phyloP scores from a whole-genome alignment of 2,329 filamentous ascomycete species.

The Tetracladium maxilliforme region DNA sequence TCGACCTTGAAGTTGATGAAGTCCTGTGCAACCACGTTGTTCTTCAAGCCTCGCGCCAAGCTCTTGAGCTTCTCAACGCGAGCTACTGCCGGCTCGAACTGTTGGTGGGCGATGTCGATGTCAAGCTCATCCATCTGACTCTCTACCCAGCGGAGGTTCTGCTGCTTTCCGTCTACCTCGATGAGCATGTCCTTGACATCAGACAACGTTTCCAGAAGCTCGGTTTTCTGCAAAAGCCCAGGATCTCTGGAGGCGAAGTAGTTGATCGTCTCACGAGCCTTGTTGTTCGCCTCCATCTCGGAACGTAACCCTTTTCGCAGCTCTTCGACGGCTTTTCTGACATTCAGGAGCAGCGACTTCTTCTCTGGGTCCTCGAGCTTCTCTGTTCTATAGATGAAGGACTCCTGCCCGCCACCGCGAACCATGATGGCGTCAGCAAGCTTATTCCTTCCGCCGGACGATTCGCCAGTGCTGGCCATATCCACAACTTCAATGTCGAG shows the following conservation, averaged over 20 bases:
- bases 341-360: slow-evolving; percentile 66
- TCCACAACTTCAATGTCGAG: slow-evolving; percentile 89
- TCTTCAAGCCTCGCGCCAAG: slow-evolving; percentile 66
- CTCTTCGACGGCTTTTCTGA: slow-evolving; percentile 86
- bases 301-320: slow-evolving; percentile 72
- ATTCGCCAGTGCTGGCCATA: slow-evolving; percentile 53
- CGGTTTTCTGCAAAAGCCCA: slow-evolving; percentile 62
- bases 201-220: slow-evolving; percentile 64
- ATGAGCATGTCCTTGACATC: slow-evolving; percentile 79
- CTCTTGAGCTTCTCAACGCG: slow-evolving; percentile 75
- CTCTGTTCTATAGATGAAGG: slow-evolving; percentile 87
- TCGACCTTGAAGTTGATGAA: slow-evolving; percentile 87
- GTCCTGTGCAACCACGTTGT: slow-evolving; percentile 76
- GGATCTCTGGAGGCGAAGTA: slow-evolving; percentile 72
- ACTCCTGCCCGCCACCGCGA: slow-evolving; percentile 70
- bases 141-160: slow-evolving; percentile 92
- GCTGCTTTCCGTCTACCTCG: slow-evolving; percentile 91
- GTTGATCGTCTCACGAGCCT: slow-evolving; percentile 71
- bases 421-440: slow-evolving; percentile 82
- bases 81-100: slow-evolving; percentile 71
- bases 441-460: slow-evolving; percentile 40
- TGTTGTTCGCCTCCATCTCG: slow-evolving; percentile 77
- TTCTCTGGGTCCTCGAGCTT: slow-evolving; percentile 71
- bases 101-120: slow-evolving; percentile 85
- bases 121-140: slow-evolving; percentile 90